Base-by-base conservation (phyloP, 768 basidiomycete species). In the Krasilnikovozyma curviuscula region DNA sequence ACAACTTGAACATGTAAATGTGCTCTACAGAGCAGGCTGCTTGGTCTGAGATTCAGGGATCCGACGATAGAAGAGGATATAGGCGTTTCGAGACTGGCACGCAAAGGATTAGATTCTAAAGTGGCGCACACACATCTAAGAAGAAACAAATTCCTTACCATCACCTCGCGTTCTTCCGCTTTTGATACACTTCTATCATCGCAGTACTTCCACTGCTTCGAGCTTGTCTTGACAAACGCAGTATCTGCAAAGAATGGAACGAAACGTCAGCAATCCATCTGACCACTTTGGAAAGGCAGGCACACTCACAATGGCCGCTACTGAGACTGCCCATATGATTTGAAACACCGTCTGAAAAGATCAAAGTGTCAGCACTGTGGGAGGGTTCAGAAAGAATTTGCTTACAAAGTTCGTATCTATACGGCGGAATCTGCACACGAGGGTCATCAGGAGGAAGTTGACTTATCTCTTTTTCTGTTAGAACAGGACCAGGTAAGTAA, bases 281-380 rank as follows among this genome's bases (percentile, higher is more conserved):
- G n/a, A n/a, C n/a, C n/a, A n/a, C n/a, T n/a, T n/a, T n/a, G n/a
- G 25, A 45, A 13, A 9, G 1, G 9, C 14, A 12, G 6, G 14
- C 0, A 9, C 5, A 71, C 86, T 66, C 57, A 93, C 93, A 98
- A 65, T 98, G 93, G 0, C 93, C 93, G 60, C 83, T 84, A 58
- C 79, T 85, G 46, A 98, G 66, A 60, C 78, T 91, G 2, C 93
- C 93, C 63, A 78, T 84, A 66, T 98, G 93, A 63, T 97, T 95
- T 49, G 84, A 91, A 34, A 97, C 88, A 9, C 72, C 89, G 59
- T 93, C 50, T 52, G n/a, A 3, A 29, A 1, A 12, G n/a, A n/a
- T n/a, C n/a, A n/a, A n/a, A n/a, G n/a, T n/a, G n/a, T n/a, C n/a
- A n/a, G n/a, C n/a, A 2, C 5, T 4, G 33, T 37, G 9, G 30